Conservation (phyloP, 202 grass and related monocot genomes). For the Digitaria exilis region DNA sequence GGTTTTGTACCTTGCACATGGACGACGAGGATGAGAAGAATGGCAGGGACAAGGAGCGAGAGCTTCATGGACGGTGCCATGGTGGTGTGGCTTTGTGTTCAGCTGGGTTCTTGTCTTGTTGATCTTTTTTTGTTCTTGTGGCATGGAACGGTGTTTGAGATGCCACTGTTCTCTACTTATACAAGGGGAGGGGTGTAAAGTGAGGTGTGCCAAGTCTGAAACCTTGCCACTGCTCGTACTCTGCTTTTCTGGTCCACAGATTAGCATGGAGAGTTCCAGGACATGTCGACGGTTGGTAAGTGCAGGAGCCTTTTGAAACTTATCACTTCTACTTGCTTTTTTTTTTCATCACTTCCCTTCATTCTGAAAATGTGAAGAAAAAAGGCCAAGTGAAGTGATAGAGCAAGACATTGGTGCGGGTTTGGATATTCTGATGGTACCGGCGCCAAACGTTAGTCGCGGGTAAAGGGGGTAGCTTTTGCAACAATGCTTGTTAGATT, state of each 20-base stretch:
- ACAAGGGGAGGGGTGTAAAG: background rate
- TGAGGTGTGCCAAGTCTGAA: background rate
- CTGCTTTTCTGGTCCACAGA: background rate
- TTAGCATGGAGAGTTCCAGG: background rate
- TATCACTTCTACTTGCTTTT: background rate
- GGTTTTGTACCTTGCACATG: conserved; percentile 16
- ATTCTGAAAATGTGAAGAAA: background rate
- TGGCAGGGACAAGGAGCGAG: background rate
- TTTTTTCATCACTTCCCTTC: background rate
- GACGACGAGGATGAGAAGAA: conserved; percentile 8
- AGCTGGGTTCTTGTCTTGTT: background rate
- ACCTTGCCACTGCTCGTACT: background rate
- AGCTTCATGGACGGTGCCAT: conserved; percentile 30
- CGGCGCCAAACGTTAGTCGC: background rate
- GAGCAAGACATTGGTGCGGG: background rate
- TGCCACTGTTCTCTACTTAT: background rate
- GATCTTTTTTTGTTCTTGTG: background rate
- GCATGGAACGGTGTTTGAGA: background rate
- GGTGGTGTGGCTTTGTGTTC: background rate
- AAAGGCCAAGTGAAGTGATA: background rate
- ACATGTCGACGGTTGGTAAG: background rate
- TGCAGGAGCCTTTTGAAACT: conserved; percentile 13
- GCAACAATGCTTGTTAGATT: background rate
- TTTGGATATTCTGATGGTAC: background rate
- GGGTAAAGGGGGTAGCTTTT: background rate